Evolutionary conservation across 2,329 filamentous ascomycete genomes (phyloP).

Genomic region (Neopestalotiopsis sp.): DNA sequence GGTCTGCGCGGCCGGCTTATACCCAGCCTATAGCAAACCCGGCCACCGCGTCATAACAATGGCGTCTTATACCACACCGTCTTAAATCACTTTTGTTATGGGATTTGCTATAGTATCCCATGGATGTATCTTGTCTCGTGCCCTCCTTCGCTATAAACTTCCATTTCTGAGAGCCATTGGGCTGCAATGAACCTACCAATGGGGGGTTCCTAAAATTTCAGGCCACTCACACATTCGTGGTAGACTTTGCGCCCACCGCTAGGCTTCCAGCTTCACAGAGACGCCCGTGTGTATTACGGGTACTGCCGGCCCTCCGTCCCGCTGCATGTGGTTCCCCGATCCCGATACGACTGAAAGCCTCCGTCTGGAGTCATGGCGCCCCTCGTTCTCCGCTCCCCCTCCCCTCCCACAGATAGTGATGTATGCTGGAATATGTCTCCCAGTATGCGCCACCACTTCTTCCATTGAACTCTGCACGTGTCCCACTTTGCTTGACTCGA

Average conservation of each 20-base stretch:
- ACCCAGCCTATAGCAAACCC: not conserved
- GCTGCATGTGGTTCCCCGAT: too few relatives aligned
- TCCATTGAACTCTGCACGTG: not conserved
- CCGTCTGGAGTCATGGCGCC: too few relatives aligned
- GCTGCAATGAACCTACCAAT: not conserved
- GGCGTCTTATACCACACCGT: not conserved
- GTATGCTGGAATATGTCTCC: not conserved
- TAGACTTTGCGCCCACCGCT: too few relatives aligned
- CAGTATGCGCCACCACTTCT: not conserved
- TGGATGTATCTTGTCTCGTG: not conserved
- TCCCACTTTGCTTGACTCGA: not conserved
- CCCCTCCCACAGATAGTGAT: too few relatives aligned
- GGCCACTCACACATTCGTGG: too few relatives aligned
- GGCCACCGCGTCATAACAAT: not conserved
- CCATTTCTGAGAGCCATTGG: not conserved
- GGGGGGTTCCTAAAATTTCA: too few relatives aligned
- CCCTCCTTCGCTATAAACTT: not conserved
- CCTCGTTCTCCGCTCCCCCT: too few relatives aligned
- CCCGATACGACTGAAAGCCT: too few relatives aligned
- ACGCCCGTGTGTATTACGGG: too few relatives aligned
- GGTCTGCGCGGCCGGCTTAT: not conserved
- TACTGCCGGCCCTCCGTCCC: too few relatives aligned
- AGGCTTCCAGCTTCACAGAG: too few relatives aligned
- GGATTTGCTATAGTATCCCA: not conserved
- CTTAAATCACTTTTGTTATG: conserved; percentile 1